Evolutionary conservation across 73 alveolate species (phyloP).

Genomic region (Paramecium tetraurelia): DNA sequence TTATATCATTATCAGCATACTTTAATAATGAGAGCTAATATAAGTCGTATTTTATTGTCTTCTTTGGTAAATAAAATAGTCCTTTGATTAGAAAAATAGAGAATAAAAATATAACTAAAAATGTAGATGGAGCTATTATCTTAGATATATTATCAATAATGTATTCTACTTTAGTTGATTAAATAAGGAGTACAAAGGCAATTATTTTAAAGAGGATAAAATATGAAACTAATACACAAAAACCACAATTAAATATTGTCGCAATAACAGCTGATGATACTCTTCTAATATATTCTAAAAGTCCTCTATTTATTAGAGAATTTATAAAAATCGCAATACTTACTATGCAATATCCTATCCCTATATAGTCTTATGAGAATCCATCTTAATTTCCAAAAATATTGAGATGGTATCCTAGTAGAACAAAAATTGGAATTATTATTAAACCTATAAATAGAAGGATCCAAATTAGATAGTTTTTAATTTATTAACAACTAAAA

Average conservation of each 20-base stretch:
- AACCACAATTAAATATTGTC: neutral
- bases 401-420: neutral
- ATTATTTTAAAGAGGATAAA: neutral
- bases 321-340: neutral
- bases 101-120: neutral
- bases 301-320: neutral
- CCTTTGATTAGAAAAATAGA: neutral
- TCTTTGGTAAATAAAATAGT: neutral
- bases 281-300: neutral
- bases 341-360: neutral
- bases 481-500: neutral
- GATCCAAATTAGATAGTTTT: neutral
- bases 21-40: neutral
- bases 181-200: neutral
- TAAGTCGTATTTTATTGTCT: neutral
- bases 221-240: neutral
- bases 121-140: neutral
- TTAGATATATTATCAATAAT: neutral
- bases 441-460: neutral
- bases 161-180: neutral
- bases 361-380: neutral
- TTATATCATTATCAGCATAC: neutral
- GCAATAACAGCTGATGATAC: neutral
- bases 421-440: neutral
- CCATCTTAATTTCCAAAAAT: neutral